A percentile compares a stretch with the other conserved stretches of the same genome.
These are phyloP conservation scores for Teratosphaeria zuluensis DNA, from an alignment of 2,329 filamentous ascomycete species.

Conservation along the genomic window DNA sequence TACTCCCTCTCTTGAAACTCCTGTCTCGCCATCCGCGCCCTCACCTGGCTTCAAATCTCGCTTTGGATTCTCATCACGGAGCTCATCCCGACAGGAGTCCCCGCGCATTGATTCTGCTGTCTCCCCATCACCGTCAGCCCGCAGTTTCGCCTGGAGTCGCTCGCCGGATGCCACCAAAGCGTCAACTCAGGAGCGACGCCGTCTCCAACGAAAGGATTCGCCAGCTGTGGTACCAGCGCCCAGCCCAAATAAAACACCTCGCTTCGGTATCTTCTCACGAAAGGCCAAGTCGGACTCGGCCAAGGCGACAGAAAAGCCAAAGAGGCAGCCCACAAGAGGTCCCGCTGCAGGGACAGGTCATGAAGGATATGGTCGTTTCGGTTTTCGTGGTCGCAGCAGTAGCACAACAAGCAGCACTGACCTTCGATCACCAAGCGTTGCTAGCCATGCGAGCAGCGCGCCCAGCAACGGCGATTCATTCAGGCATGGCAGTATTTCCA, in stretches of 20 bases:
- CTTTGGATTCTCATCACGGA: constrained; percentile 26
- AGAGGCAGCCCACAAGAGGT: constrained; percentile 57
- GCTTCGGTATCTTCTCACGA: constrained; percentile 71
- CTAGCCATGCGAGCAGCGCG: constrained; percentile 29
- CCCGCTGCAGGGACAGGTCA: constrained; percentile 89
- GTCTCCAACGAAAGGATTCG: constrained; percentile 22
- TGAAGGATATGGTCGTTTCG: constrained; percentile 68
- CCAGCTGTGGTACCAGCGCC: constrained; percentile 42
- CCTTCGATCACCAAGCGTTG: constrained; percentile 36
- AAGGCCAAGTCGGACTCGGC: constrained; percentile 54
- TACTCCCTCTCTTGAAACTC: constrained; percentile 39
- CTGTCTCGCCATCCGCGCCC: constrained; percentile 23
- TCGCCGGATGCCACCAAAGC: constrained; percentile 7
- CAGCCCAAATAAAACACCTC: constrained; percentile 50
- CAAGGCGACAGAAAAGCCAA: constrained; percentile 44
- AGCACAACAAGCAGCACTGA: constrained; percentile 45
- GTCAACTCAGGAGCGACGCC: constrained; percentile 3
- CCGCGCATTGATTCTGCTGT: constrained; percentile 25
- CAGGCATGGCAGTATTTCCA: constrained; percentile 33
- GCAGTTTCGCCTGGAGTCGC: constrained; percentile 8
- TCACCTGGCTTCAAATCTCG: constrained; percentile 29
- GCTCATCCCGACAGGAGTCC: constrained; percentile 22
- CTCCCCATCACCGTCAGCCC: constrained; percentile 17
- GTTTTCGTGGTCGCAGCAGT: constrained; percentile 55
- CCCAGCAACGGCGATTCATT: constrained; percentile 23